Evolutionary conservation across 345 rosid species (phyloP).

Genomic region (Corchorus capsularis): DNA sequence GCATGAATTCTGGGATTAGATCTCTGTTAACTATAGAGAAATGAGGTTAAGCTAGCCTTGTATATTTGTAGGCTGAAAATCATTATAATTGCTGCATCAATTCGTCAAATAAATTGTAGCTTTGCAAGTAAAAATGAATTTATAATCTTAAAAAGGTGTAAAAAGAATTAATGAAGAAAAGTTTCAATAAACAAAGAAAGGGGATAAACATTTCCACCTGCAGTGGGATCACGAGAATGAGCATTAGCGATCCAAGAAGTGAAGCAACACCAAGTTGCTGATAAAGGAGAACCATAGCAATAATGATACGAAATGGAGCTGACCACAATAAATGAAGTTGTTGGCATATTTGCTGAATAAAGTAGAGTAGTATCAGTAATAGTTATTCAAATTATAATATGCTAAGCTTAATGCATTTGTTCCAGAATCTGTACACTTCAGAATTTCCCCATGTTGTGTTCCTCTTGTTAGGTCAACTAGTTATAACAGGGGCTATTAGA

Average conservation of each 20-base stretch:
- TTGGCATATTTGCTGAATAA: constrained; percentile 75
- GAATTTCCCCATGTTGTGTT: not conserved
- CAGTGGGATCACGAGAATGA: constrained; percentile 71
- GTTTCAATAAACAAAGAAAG: not conserved
- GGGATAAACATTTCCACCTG: not conserved
- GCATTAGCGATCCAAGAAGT: constrained; percentile 74
- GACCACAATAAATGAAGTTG: constrained; percentile 94
- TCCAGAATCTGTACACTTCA: not conserved
- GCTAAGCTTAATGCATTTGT: not conserved
- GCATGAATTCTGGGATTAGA: not conserved
- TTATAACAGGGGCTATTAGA: not conserved
- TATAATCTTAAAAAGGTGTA: not conserved
- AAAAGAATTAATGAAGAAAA: not conserved
- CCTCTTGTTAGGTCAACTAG: not conserved
- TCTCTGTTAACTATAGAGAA: not conserved
- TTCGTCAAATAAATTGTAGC: not conserved
- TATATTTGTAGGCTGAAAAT: not conserved
- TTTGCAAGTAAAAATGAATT: not conserved
- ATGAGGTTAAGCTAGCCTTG: not conserved
- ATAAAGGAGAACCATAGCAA: constrained; percentile 85
- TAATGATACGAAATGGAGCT: constrained; percentile 85
- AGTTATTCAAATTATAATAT: not conserved
- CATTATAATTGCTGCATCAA: not conserved
- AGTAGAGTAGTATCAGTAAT: constrained; percentile 8
- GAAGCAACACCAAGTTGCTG: constrained; percentile 91